Evolutionary conservation across 768 basidiomycete genomes (phyloP).

Genomic region (Gymnopilus junonius): DNA sequence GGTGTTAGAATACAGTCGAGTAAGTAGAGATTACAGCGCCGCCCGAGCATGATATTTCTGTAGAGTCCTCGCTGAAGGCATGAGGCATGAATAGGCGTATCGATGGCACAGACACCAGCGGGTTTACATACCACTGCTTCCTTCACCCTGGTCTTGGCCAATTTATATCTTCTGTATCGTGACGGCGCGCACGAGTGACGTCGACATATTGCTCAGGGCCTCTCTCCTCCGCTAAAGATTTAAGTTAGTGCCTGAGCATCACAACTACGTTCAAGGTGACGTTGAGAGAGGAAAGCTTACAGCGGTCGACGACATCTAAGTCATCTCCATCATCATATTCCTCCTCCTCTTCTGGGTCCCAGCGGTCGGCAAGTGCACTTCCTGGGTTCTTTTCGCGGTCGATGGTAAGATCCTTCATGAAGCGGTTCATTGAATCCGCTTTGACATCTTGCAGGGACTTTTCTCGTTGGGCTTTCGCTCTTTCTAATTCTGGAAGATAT

Average conservation of each 20-base stretch:
- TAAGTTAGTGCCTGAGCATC: slow-evolving; percentile 4
- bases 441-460: slow-evolving; percentile 55
- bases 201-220: slow-evolving; percentile 82
- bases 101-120: neutral
- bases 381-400: slow-evolving; percentile 70
- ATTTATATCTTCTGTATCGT: slow-evolving; percentile 57
- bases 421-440: slow-evolving; percentile 73
- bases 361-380: slow-evolving; percentile 57
- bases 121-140: slow-evolving; percentile 6
- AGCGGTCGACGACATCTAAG: slow-evolving; percentile 70
- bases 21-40: slow-evolving; percentile 5
- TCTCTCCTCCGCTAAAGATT: slow-evolving; percentile 60
- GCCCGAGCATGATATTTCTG: slow-evolving; percentile 8
- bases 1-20: slow-evolving; percentile 7
- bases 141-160: slow-evolving; percentile 70
- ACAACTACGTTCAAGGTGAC: neutral
- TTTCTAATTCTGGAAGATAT: slow-evolving; percentile 88
- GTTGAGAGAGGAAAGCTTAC: slow-evolving; percentile 45
- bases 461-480: slow-evolving; percentile 67
- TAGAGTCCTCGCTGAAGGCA: neutral
- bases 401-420: slow-evolving; percentile 81
- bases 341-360: slow-evolving; percentile 63
- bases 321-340: slow-evolving; percentile 61
- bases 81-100: neutral
- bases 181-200: slow-evolving; percentile 61